Base-by-base conservation (phyloP, 2,329 filamentous ascomycete species). In the Aspergillus vadensis region DNA sequence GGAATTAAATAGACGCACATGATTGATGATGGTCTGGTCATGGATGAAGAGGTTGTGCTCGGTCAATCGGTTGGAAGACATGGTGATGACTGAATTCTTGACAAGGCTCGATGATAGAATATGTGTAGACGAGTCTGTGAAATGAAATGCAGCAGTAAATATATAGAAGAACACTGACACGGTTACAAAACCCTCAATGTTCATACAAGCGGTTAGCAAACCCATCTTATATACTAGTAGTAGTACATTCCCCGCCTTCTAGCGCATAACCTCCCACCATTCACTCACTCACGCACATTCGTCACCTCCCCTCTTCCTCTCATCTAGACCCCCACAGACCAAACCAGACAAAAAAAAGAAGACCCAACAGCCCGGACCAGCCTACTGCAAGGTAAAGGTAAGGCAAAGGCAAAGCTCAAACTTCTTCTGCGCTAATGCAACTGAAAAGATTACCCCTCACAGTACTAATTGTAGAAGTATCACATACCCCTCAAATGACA, bases 41-140 rank as follows among this genome's bases (percentile, higher is more conserved):
- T 63, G 58, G 12, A 53, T 17, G 21, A 51, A 47, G n/a, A 61
- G 39, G 38, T 61, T 63, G 5, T 19, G 25, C 30, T 58, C 58
- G 3, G 58, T 63, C 36, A 63, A 17, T 4, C 23, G 17, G 12
- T n/a, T 25, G 36, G 19, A 44, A 9, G 52, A 30, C 38, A 43
- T 19, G 25, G 14, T 19, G 53, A 8, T 32, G 41, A 7, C 5
- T 17, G 21, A 10, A 12, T 3, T n/a, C 4, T 3, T 23, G 25
- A 27, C 21, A 15, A 12, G 23, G 10, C 27, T 30, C 4, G 3
- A 10, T 30, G 27, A 12, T 30, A 12, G 27, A 12, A 4, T 30
- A 10, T 30, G 10, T 30, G 27, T 12, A 30, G 23, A 9, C 23
- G 14, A 4, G 23, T 27, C 17, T 43, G n/a, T n/a, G 52, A 19